These are phyloP conservation scores for Paradendryphiella salina DNA, from an alignment of 2,329 filamentous ascomycete species.

Conservation along the genomic window DNA sequence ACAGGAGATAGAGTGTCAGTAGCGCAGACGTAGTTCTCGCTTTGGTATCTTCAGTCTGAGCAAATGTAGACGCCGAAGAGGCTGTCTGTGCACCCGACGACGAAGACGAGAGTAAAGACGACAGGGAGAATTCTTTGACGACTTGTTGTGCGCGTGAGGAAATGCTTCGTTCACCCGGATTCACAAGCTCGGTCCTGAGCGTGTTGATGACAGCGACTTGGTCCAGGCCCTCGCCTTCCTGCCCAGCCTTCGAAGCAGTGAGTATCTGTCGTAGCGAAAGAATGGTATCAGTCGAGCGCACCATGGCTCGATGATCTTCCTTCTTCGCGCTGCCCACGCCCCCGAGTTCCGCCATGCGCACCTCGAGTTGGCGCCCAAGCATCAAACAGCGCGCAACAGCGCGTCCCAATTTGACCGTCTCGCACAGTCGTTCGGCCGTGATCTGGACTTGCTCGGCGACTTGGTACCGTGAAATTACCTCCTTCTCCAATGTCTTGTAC, in stretches of 20 bases:
- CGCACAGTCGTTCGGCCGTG: conserved; percentile 77
- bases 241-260: conserved; percentile 65
- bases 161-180: conserved; percentile 74
- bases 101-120: conserved; percentile 52
- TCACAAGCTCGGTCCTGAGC: conserved; percentile 69
- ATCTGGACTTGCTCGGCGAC: conserved; percentile 80
- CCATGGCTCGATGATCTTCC: conserved; percentile 76
- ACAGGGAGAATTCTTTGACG: conserved; percentile 81
- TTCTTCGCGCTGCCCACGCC: conserved; percentile 55
- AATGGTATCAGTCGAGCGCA: conserved; percentile 80
- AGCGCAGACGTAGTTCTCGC: conserved; percentile 73
- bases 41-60: conserved; percentile 73
- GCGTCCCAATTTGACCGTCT: conserved; percentile 75
- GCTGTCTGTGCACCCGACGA: conserved; percentile 18
- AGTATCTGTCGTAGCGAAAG: conserved; percentile 75
- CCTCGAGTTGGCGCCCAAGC: conserved; percentile 81
- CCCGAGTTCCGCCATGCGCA: conserved; percentile 75
- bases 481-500: conserved; percentile 81
- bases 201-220: conserved; percentile 72
- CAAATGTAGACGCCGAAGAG: conserved; percentile 54
- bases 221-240: conserved; percentile 77
- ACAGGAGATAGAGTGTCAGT: conserved; percentile 77
- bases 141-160: conserved; percentile 74
- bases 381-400: conserved; percentile 77
- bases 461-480: conserved; percentile 83